These are phyloP conservation scores for Solanum lignicaule DNA, from an alignment of 257 asterid genomes.

Conservation along the genomic window DNA sequence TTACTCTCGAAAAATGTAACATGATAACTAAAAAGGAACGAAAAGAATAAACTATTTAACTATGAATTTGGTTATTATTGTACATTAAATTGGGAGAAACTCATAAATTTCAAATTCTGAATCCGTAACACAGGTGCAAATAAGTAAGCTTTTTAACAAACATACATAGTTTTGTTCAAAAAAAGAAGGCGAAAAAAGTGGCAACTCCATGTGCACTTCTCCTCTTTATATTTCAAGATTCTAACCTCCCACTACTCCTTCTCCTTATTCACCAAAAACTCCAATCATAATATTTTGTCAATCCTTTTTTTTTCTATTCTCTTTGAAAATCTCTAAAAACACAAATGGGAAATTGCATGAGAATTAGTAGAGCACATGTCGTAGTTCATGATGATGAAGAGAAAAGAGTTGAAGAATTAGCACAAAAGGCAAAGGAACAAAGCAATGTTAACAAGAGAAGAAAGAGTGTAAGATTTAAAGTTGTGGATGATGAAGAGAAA, in stretches of 20 bases:
- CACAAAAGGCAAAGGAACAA: background rate
- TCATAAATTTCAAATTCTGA: background rate
- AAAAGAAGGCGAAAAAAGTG: constrained; percentile 1
- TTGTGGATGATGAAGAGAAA: background rate
- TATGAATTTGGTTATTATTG: background rate
- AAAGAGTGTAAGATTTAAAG: constrained; percentile 7
- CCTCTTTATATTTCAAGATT: background rate
- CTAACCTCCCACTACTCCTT: background rate
- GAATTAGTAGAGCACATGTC: background rate
- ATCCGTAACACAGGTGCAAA: background rate
- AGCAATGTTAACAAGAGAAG: background rate
- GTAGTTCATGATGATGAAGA: background rate
- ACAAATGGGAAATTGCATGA: constrained; percentile 18
- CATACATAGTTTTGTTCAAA: background rate
- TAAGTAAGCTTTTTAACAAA: background rate
- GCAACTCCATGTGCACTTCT: background rate
- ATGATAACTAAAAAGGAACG: no score
- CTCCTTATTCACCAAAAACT: background rate
- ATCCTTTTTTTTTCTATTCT: background rate
- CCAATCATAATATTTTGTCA: background rate
- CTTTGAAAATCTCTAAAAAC: background rate
- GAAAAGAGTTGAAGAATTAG: background rate
- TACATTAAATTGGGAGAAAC: background rate
- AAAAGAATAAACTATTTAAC: background rate
- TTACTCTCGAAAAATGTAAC: no score